Conservation (phyloP, 108 stramenopile genomes). For the Cylindrotheca closterium region DNA sequence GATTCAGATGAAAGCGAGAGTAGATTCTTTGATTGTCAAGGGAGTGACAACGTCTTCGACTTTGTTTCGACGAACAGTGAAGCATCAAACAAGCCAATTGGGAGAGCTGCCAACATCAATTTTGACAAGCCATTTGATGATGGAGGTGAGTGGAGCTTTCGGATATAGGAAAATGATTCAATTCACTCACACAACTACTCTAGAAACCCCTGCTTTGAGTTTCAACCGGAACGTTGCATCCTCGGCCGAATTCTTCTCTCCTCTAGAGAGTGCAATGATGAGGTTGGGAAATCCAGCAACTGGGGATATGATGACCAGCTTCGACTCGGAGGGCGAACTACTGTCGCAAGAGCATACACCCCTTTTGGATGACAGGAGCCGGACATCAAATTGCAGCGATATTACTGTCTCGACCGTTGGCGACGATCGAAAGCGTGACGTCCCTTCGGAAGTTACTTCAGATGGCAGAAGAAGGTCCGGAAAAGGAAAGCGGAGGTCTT, state of each 20-base stretch:
- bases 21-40: background rate
- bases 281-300: background rate
- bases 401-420: slow-evolving; percentile 3
- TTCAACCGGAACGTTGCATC: background rate
- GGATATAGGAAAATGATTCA: no score
- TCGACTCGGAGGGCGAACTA: background rate
- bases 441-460: slow-evolving; percentile 2
- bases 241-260: slow-evolving; percentile 23
- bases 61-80: no score
- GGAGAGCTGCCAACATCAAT: background rate
- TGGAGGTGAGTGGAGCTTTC: background rate
- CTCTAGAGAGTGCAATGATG: slow-evolving; percentile 20
- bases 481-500: no score
- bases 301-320: background rate
- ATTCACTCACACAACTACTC: no score
- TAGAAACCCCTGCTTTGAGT: slow-evolving; percentile 9
- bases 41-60: background rate
- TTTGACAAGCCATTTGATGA: slow-evolving; percentile 19
- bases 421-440: background rate
- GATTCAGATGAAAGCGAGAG: background rate
- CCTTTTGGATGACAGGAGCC: background rate
- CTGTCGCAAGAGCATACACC: slow-evolving; percentile 1
- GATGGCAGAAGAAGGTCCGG: no score
- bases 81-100: no score
- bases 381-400: slow-evolving; percentile 2